Base-by-base conservation (phyloP, 495 filamentous ascomycete species). In the Penicillium crystallinum region DNA sequence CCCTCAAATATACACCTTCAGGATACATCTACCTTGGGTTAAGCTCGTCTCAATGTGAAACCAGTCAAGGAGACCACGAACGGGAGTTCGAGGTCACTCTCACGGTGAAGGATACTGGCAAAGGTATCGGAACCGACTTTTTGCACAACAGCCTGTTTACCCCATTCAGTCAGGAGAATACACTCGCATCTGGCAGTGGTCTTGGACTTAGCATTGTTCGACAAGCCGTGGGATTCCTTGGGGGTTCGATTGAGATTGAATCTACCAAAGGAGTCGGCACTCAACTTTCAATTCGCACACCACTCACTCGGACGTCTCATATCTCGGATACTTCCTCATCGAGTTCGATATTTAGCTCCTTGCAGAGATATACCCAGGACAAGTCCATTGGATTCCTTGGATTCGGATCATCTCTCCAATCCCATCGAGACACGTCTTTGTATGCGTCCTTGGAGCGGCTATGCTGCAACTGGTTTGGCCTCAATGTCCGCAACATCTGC, bases 131-230 rank as follows among this genome's bases (percentile, higher is more conserved):
- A 0, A 59, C 77, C 6, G 77, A 57, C 8, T 69, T 55, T 49
- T 33, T 89, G 34, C 77, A 80, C 14, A 79, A 83, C 30, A 71
- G 77, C 18, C 58, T 89, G 0, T 91, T 84, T 63, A 82, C 74
- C 4, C 83, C 87, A 0, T 91, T 90, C 55, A 75, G 74, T 3
- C 87, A 91, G 52, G 87, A 90, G 57, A 76, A 89, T 50, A 63
- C 74, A 1, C 70, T 88, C 19, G 73, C 77, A 0, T 71, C 80
- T 7, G 87, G 87, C n/a, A 85, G 83, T 14, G 87, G 87, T 6
- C 72, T 88, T 4, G 85, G 85, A 0, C 71, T 89, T 43, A 82
- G 61, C 40, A 71, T 71, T n/a, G 66, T 67, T 27, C 62, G 51
- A n/a, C 56, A 67, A 40, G 58, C 64, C n/a, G 56, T 68, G 10